Percentiles rank a stretch among this genome's conserved stretches.
These are phyloP conservation scores for Angomonas ambiguus DNA, from an alignment of 208 protist genomes.

Conservation along the genomic window DNA sequence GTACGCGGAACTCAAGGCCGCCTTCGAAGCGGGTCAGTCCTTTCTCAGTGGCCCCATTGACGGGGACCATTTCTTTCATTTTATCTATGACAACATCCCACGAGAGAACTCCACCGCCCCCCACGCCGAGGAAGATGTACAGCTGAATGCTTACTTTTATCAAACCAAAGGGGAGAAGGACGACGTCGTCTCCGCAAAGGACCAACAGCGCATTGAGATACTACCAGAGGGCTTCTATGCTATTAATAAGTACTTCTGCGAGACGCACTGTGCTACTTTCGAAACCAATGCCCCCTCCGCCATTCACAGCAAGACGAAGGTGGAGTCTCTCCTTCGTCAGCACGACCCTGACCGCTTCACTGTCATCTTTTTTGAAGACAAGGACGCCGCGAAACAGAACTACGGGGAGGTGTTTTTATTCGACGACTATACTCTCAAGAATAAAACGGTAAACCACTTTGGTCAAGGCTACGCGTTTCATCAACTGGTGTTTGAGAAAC, in stretches of 20 bases:
- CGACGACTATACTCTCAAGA: conserved; percentile 49
- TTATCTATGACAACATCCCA: conserved; percentile 73
- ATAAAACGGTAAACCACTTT: conserved; percentile 68
- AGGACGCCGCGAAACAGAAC: conserved; percentile 19
- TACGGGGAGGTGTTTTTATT: conserved; percentile 39
- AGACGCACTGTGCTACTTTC: conserved; percentile 48
- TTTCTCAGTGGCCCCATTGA: conserved; percentile 83
- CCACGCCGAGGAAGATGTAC: conserved; percentile 49
- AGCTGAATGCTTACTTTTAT: conserved; percentile 81
- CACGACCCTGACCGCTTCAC: conserved; percentile 60
- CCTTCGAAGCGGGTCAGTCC: conserved; percentile 66
- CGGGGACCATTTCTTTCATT: conserved; percentile 84
- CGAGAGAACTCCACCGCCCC: conserved; percentile 9
- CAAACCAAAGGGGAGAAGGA: conserved; percentile 29
- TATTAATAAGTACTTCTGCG: conserved; percentile 47
- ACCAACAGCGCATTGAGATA: conserved; percentile 28
- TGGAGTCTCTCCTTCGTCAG: conserved; percentile 41
- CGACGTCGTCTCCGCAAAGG: conserved; percentile 9
- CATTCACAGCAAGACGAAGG: conserved; percentile 19
- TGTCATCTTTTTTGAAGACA: conserved; percentile 65
- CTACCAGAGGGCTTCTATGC: conserved; percentile 54
- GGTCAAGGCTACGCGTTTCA: conserved; percentile 78
- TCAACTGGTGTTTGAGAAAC: conserved; percentile 53
- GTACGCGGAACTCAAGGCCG: conserved; percentile 81
- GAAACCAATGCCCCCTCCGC: conserved; percentile 62